Evolutionary conservation across 139 green algal species (phyloP), one percentile per base, ranked within the genome.

Genomic region (Mychonastes homosphaera): DNA sequence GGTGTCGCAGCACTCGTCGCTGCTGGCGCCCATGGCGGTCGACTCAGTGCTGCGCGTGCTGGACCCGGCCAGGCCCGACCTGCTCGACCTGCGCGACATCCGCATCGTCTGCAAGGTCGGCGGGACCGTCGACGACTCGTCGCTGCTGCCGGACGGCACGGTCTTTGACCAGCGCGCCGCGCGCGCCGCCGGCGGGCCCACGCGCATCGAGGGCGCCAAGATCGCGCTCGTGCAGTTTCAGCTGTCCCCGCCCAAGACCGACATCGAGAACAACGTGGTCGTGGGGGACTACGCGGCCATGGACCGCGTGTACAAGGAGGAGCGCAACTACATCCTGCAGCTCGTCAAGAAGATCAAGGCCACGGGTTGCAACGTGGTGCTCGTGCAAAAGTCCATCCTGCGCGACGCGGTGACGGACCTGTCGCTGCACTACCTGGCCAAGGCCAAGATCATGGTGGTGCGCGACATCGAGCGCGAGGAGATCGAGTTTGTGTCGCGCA

Each of bases 361-460:
- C 24, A 79, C 56, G 19, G 93, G 93, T 26, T 91, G 83, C 82
- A 99, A 99, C 65, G 93, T 99, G 56, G 70, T 99, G 69, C 84
- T 99, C 27, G 89, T 99, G 34, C 93, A 99, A 65, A 99, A 99
- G 76, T 88, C 72, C 62, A 99, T 99, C 65, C 76, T 98, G 68
- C 69, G 92, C 4, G 92, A 98, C 59, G 92, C 92, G 0, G 80
- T 93, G 23, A 97, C 92, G 13, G 93, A 99, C 64, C 82, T 99
- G 10, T 84, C 84, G 13, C 77, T 98, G 56, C 93, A 99, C 68
- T 99, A 99, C 75, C 76, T 99, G 72, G 85, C 86, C 59, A 94
- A 96, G 78, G 93, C 93, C 23, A 99, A 99, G 83, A 99, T 99
- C 78, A 87, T 98, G 80, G 93, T 99, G 39, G 76, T 99, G 2